These are phyloP conservation scores for Amauroascus verrucosus DNA, from an alignment of 2,329 filamentous ascomycete genomes.

Conservation along the genomic window DNA sequence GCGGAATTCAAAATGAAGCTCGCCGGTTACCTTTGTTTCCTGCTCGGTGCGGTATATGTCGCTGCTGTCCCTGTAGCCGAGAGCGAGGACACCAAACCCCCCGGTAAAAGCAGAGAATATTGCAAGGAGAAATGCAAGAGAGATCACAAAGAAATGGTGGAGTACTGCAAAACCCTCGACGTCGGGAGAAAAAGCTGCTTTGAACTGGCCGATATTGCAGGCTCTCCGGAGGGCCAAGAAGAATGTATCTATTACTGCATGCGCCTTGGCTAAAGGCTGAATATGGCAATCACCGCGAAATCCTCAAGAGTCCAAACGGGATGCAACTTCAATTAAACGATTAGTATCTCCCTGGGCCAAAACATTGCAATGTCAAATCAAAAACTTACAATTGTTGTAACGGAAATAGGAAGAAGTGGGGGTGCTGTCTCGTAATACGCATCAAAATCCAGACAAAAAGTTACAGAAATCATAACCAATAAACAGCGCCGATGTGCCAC, in stretches of 20 bases:
- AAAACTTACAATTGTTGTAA: neutral
- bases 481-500: no score
- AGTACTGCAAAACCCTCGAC: neutral
- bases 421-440: no score
- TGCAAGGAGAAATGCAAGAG: conserved; percentile 7
- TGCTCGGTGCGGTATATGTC: conserved; percentile 7
- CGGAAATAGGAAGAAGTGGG: no score
- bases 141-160: conserved; percentile 3
- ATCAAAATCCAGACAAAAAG: no score
- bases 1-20: conserved; percentile 7
- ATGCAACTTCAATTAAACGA: neutral
- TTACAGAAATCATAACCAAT: no score
- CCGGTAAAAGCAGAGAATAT: neutral
- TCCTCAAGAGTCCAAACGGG: neutral
- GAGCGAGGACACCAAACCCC: neutral
- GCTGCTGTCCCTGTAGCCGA: conserved; percentile 1
- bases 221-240: conserved; percentile 2
- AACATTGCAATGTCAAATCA: neutral
- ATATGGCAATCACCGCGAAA: neutral
- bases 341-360: no score
- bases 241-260: conserved; percentile 6
- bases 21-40: conserved; percentile 2
- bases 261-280: neutral
- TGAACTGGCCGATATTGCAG: neutral
- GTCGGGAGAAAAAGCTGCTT: neutral